phyloP scores from a whole-genome alignment of 1,284 basidiomycete genomes.

The Ganoderma boninense region DNA sequence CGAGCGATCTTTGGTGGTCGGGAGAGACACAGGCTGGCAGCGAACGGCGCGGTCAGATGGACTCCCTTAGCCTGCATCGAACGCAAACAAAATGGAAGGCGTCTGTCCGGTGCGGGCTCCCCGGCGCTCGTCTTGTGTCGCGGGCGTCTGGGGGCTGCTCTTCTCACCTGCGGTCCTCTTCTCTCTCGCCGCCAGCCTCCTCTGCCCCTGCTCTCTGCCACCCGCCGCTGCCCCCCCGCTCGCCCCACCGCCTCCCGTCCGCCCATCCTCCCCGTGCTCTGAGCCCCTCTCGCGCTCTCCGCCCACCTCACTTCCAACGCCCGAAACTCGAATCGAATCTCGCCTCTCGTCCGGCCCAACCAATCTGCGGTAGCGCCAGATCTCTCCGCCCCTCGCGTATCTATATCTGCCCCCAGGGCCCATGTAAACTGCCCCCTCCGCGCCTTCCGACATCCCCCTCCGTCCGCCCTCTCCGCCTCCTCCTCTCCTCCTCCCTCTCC shows the following conservation, averaged over 20 bases:
- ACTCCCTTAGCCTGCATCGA: not conserved
- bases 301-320: not conserved
- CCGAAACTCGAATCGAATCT: not conserved
- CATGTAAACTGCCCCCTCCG: constrained; percentile 14
- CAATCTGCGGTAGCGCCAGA: constrained; percentile 28
- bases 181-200: constrained; percentile 2
- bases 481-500: constrained; percentile 8
- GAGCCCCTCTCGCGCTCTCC: not conserved
- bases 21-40: not conserved
- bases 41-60: constrained; percentile 6
- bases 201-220: not conserved
- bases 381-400: constrained; percentile 29
- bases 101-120: not conserved
- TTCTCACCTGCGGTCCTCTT: constrained; percentile 11
- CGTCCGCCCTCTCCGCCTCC: not conserved
- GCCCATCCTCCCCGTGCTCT: constrained; percentile 1
- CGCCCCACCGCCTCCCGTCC: not conserved
- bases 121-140: constrained; percentile 1
- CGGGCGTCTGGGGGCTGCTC: not conserved
- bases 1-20: not conserved
- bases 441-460: constrained; percentile 1
- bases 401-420: constrained; percentile 24
- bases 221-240: not conserved
- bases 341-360: constrained; percentile 11
- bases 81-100: constrained; percentile 7